Base-by-base conservation (phyloP, 78 protist genomes). In the Dictyostelium citrinum region DNA sequence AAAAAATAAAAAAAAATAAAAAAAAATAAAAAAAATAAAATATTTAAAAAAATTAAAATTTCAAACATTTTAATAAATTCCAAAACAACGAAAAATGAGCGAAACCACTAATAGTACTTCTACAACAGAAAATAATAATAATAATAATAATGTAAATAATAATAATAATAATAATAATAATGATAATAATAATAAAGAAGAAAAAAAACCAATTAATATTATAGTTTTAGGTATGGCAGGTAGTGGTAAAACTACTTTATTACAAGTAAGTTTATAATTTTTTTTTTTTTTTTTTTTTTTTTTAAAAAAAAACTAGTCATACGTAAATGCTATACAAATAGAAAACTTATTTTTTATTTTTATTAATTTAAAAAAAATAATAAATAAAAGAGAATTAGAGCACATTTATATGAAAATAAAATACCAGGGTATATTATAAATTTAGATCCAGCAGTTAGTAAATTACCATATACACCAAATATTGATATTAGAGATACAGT, bases 141-240 rank as follows among this genome's bases (percentile, higher is more conserved):
- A 14, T 22, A 74, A 71, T 31, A 35, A 24, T 5, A 49, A 78
- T 45, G 61, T 55, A 72, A 84, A 74, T 51, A 77, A 58, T n/a
- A 82, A 35, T 27, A 74, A 74, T 27, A 46, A 77, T 43, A 45
- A 72, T 45, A 74, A 72, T 49, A 76, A 35, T 37, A 82, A n/a
- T 16, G 58, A 55, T 27, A 71, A 83, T 46, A 27, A 45, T 43
- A 60, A n/a, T 31, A 16, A 16, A 45, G 31, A 37, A 29, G 33
- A 29, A 20, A 39, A 85, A 68, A 82, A 96, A 41, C 99, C 99
- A 24, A 82, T 91, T 31, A 98, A 95, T 43, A 9, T 82, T 33
- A 81, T 99, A 7, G 77, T 98, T n/a, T 43, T 98, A 7, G 99
- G 99, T 39, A 98, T 99, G 99, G 99, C 99, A 0, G 99, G 99